A percentile compares a stretch with the other conserved stretches of the same genome.
phyloP scores from a whole-genome alignment of 75 land plant species.

The Selaginella moellendorffii region DNA sequence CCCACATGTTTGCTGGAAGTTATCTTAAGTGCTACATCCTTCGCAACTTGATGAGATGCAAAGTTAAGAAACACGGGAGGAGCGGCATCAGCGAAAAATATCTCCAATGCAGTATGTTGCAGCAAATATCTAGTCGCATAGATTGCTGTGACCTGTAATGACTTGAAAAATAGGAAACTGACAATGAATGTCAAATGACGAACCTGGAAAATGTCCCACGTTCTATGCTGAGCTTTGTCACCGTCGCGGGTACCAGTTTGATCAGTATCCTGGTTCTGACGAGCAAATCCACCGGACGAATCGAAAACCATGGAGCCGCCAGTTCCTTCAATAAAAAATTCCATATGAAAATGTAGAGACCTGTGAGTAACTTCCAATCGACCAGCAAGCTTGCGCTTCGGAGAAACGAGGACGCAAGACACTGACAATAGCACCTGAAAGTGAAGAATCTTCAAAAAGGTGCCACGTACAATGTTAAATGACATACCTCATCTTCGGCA shows the following conservation, averaged over 20 bases:
- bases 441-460: too few relatives aligned
- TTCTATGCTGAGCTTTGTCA: conserved; percentile 69
- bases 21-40: conserved; percentile 56
- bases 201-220: conserved; percentile 80
- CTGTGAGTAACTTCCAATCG: conserved; percentile 50
- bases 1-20: conserved; percentile 35
- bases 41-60: conserved; percentile 58
- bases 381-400: conserved; percentile 86
- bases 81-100: conserved; percentile 68
- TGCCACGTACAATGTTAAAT: too few relatives aligned
- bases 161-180: too few relatives aligned
- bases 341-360: conserved; percentile 70
- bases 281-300: conserved; percentile 24
- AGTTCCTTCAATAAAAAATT: conserved; percentile 90
- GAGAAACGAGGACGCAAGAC: conserved; percentile 65
- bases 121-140: conserved; percentile 84
- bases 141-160: conserved; percentile 77
- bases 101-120: conserved; percentile 82
- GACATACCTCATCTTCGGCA: too few relatives aligned
- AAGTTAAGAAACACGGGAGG: conserved; percentile 90
- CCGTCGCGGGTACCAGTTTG: too few relatives aligned
- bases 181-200: not conserved
- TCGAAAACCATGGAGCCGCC: conserved; percentile 79
- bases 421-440: conserved; percentile 64
- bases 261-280: too few relatives aligned